Percentiles rank a stretch among this genome's conserved stretches.
phyloP scores from a whole-genome alignment of 495 filamentous ascomycete genomes.

The Pseudoneurospora amorphoporcata region DNA sequence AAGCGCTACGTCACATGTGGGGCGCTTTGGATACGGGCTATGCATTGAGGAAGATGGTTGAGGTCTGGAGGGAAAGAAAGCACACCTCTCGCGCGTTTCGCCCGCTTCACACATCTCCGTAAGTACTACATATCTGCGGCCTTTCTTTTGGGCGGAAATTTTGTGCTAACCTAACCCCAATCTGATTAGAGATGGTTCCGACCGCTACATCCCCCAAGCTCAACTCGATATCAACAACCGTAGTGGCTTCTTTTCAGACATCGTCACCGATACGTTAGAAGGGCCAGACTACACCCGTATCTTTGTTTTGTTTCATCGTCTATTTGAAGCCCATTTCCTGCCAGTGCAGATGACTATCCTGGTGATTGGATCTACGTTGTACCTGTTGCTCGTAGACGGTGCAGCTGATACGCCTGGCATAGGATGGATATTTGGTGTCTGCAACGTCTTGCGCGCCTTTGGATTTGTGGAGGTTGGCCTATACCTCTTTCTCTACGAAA shows the following conservation, averaged over 20 bases:
- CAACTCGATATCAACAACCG: conserved; percentile 30
- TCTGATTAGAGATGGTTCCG: conserved; percentile 29
- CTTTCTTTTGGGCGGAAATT: not conserved
- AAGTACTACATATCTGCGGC: conserved; percentile 6
- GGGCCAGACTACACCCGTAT: conserved; percentile 36
- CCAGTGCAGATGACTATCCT: conserved; percentile 53
- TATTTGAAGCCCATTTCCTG: conserved; percentile 62
- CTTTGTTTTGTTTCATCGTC: conserved; percentile 43
- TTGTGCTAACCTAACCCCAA: conserved; percentile 4
- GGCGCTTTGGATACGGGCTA: conserved; percentile 57
- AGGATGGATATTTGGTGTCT: conserved; percentile 42
- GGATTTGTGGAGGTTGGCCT: conserved; percentile 50
- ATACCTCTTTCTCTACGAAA: conserved; percentile 52
- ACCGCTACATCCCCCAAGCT: conserved; percentile 35
- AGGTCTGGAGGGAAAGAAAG: conserved; percentile 40
- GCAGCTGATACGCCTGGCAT: conserved; percentile 38
- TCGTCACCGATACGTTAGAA: conserved; percentile 33
- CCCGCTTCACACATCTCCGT: conserved; percentile 39
- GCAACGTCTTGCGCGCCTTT: conserved; percentile 44
- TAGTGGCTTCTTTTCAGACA: conserved; percentile 39
- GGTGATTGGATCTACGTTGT: conserved; percentile 48
- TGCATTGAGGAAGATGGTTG: conserved; percentile 38
- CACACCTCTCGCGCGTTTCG: conserved; percentile 38
- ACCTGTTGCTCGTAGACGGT: conserved; percentile 37
- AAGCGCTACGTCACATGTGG: conserved; percentile 64